These are phyloP conservation scores for Exserohilum turcica DNA, from an alignment of 2,329 filamentous ascomycete genomes.

Conservation along the genomic window DNA sequence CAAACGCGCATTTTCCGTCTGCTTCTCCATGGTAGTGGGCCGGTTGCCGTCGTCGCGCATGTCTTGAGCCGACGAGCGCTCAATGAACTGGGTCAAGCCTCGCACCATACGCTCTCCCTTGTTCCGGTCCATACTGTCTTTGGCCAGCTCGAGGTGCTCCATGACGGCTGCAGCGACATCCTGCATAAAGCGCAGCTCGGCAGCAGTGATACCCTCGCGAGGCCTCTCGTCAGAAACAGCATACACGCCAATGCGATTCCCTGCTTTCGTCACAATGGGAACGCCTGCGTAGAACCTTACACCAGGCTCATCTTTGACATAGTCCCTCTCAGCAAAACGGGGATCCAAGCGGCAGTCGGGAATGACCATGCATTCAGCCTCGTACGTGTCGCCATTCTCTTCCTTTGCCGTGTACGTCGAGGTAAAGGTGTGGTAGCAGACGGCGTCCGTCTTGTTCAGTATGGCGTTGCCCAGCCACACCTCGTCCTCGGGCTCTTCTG, in stretches of 20 bases:
- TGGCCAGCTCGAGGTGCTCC: conserved; percentile 40
- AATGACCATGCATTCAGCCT: conserved; percentile 32
- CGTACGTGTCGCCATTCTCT: conserved; percentile 22
- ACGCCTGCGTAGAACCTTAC: conserved; percentile 44
- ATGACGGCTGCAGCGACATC: conserved; percentile 40
- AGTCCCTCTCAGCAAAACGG: conserved; percentile 31
- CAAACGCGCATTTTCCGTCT: conserved; percentile 23
- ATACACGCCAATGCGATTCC: conserved; percentile 40
- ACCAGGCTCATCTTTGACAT: conserved; percentile 34
- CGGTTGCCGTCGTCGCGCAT: conserved; percentile 21
- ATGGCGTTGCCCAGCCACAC: conserved; percentile 42
- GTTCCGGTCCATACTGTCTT: conserved; percentile 31
- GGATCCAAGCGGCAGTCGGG: conserved; percentile 34
- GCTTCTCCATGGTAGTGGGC: conserved; percentile 5
- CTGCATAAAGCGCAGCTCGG: conserved; percentile 38
- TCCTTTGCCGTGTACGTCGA: conserved; percentile 32
- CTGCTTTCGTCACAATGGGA: conserved; percentile 37
- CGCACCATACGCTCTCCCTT: conserved; percentile 42
- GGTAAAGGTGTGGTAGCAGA: conserved; percentile 37
- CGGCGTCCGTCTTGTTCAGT: conserved; percentile 35
- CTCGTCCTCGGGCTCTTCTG: conserved; percentile 28
- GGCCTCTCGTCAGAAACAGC: conserved; percentile 40
- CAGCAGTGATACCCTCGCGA: conserved; percentile 28
- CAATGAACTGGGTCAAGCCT: conserved; percentile 43
- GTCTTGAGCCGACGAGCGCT: conserved; percentile 36